Conservation (phyloP, 129 eudicot species). For the Deinandra increscens region DNA sequence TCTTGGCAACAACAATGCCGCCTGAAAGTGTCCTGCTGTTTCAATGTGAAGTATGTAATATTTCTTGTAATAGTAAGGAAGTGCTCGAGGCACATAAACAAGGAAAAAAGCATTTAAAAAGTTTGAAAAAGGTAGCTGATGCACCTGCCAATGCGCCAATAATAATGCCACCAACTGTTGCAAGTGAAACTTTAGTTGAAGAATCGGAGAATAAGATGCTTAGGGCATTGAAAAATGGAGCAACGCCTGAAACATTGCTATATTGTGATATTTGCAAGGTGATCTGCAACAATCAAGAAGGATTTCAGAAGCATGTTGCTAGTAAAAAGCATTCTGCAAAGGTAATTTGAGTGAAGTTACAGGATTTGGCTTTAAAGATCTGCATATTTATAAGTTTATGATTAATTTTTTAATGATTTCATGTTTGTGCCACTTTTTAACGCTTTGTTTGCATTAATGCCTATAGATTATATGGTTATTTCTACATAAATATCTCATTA, state of each 20-base stretch:
- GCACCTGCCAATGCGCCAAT: conserved; percentile 7
- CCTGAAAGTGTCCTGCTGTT: neutral
- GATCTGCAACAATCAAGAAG: conserved; percentile 38
- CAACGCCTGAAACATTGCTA: conserved; percentile 11
- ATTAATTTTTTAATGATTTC: neutral
- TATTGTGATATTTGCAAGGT: conserved; percentile 46
- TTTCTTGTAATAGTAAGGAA: conserved; percentile 28
- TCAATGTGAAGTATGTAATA: conserved; percentile 44
- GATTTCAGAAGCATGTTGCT: conserved; percentile 31
- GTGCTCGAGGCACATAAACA: conserved; percentile 35
- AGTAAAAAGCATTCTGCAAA: conserved; percentile 48
- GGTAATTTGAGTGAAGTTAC: conserved; percentile 19
- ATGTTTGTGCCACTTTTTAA: neutral
- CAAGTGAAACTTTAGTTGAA: conserved; percentile 11
- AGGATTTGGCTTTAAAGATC: neutral
- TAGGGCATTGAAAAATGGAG: conserved; percentile 37
- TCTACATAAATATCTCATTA: neutral
- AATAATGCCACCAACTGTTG: conserved; percentile 9
- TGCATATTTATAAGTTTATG: neutral
- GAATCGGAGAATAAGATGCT: conserved; percentile 39
- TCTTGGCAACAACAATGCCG: neutral
- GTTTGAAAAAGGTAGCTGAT: conserved; percentile 16
- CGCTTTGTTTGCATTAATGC: neutral
- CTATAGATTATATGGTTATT: neutral
- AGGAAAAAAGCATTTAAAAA: conserved; percentile 41